Conservation (phyloP, 805 yeast genomes). For the Wickerhamomyces chambardii region DNA sequence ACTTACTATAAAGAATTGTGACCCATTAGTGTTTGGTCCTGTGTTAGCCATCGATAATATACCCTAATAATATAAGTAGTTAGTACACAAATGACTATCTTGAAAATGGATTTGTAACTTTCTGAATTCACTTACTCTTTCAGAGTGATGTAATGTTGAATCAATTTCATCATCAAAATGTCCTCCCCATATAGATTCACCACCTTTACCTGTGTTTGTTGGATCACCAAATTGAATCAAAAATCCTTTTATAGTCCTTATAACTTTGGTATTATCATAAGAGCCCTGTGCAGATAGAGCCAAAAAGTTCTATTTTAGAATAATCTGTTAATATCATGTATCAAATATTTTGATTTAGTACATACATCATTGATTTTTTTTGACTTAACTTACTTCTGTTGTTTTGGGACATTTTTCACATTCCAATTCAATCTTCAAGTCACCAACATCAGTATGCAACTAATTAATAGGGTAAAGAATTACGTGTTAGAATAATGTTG, state of each 20-base stretch:
- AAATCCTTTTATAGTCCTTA: constrained; percentile 61
- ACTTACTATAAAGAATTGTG: constrained; percentile 53
- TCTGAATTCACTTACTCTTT: constrained; percentile 46
- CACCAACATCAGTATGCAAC: constrained; percentile 30
- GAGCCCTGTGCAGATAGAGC: constrained; percentile 37
- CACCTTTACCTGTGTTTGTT: constrained; percentile 67
- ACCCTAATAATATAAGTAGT: constrained; percentile 23
- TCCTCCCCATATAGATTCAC: constrained; percentile 75
- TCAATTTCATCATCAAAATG: constrained; percentile 75
- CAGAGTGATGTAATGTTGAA: constrained; percentile 49
- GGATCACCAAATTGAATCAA: constrained; percentile 90
- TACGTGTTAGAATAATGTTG: too few species aligned
- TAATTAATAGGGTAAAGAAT: too few species aligned
- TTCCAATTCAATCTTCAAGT: constrained; percentile 27
- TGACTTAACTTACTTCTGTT: constrained; percentile 20
- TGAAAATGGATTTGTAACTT: too few species aligned
- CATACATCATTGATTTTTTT: too few species aligned
- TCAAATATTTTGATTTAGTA: too few species aligned
- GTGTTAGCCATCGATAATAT: constrained; percentile 64
- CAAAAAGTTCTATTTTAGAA: constrained; percentile 24
- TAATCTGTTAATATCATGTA: too few species aligned
- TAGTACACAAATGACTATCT: neutral
- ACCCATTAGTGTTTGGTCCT: constrained; percentile 58
- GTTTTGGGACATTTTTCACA: constrained; percentile 29
- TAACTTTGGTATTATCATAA: constrained; percentile 47